Evolutionary conservation across 257 asterid genomes (phyloP), one percentile per base, ranked within the genome.

Genomic region (Gentiana macrophylla): DNA sequence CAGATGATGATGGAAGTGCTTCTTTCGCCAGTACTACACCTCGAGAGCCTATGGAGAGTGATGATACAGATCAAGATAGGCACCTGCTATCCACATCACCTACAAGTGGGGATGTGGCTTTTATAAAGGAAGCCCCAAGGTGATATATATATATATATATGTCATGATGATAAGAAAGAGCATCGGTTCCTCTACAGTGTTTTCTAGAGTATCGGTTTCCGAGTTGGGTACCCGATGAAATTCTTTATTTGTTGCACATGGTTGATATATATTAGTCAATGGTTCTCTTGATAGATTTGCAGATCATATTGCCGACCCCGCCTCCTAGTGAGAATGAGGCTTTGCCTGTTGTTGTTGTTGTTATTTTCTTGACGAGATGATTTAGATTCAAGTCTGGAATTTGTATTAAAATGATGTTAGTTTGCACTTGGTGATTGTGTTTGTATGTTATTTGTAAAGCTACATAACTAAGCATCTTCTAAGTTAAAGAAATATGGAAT

Each of bases 51-150:
- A 55, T 70, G 61, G 80, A 73, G 49, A 73, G 77, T 12, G 83
- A 77, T 3, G 83, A 77, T 35, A 75, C 66, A 43, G 77, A 74
- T 62, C 78, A 70, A 53, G 78, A 74, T 15, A 77, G 70, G 75
- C 67, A 65, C 53, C 62, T 77, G 64, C 61, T 74, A 60, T 62
- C 73, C 38, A 68, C 73, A 8, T 38, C 67, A 6, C 41, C 59
- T 52, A 71, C 71, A 51, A 52, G 51, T 63, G 60, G 46, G 37
- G 81, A 70, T 41, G 73, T 73, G n/a, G 66, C 83, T 33, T 70
- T 77, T 58, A 70, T 77, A 56, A 77, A 65, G 66, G 83, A 74
- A 62, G 15, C n/a, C 9, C 65, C 65, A 3, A 67, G 75, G 69
- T 71, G 66, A n/a, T n/a, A n/a, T n/a, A n/a, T n/a, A n/a, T n/a